Evolutionary conservation across 148 eudicot species (phyloP), one percentile per base, ranked within the genome.

Genomic region (Dysphania ambrosioides): DNA sequence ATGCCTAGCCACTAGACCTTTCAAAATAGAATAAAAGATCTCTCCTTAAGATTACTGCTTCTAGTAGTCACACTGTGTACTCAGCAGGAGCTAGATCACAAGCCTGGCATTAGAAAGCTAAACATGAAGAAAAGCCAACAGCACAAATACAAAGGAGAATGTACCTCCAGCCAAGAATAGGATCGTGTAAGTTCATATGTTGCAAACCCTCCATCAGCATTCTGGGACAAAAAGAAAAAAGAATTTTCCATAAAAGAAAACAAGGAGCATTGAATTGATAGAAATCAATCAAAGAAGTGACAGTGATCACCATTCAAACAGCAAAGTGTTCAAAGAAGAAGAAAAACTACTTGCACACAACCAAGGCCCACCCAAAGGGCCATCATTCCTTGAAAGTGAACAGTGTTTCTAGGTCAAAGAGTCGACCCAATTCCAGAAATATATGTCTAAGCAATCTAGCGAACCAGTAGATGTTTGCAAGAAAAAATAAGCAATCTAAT

Each of bases 101-200:
- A 63, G 70, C 18, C 62, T 9, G 15, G 61, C 69, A 31, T 8
- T 10, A 65, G 27, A 44, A 63, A 78, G 1, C 0, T 56, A 34
- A 58, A 3, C 47, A 31, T 10, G 27, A 40, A 15, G 42, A 47
- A 40, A 66, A n/a, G 36, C n/a, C n/a, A 36, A 68, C 63, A 73
- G 31, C 42, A 34, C 15, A 62, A 51, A 68, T 19, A 23, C 56
- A 34, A 66, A 64, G 61, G 71, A 36, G 69, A 74, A 47, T 47
- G 32, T 86, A 93, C 99, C 99, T 96, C 99, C 73, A 92, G 79
- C 99, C 99, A 96, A 73, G 87, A 74, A 75, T 92, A 96, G 71
- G 99, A 96, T 85, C 99, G 84, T 62, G 99, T 92, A 62, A 96
- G 91, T 82, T 96, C 99, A 87, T 96, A 96, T 34, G 99, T 96